Evolutionary conservation across 805 yeast genomes (phyloP), one percentile per base, ranked within the genome.

Genomic region (Metschnikowia drakensbergensis): DNA sequence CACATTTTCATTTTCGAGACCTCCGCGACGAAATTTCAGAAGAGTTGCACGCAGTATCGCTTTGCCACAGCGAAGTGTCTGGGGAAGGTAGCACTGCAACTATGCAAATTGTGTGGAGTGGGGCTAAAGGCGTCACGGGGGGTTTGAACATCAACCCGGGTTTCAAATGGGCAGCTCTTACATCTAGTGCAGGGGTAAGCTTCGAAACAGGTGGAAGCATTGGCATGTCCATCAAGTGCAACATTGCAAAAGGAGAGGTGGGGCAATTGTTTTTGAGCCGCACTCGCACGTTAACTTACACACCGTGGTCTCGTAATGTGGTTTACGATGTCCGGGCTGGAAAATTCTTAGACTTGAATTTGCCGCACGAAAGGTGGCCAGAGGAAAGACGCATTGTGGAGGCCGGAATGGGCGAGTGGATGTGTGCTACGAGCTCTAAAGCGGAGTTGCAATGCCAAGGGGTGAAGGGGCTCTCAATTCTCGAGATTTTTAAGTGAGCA

Each of bases 331-430:
- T 11, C 27, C 30, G 26, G 17, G 6, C 39, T 9, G 27, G 33
- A 8, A 17, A 25, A 7, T 46, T 39, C 3, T 32, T 23, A 28
- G 40, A 37, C 23, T 46, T 36, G n/a, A 47, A 37, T 2, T 30
- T 17, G 22, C 51, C 47, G 36, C 13, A 13, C 17, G 11, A 35
- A 25, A 37, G 28, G 38, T 31, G 45, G 34, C 45, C 38, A 23
- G 51, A 33, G 9, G 37, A 54, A 26, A 42, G 53, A 9, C 39
- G 47, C 6, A 43, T 54, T 5, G 29, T 52, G 25, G 36, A 34
- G 29, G 49, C 46, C 6, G 56, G 56, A 5, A 32, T 52, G 31
- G 59, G 59, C 8, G 54, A 54, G 33, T 54, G 55, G 58, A 41
- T 48, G 8, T 55, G 59, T 23, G 58, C 48, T 27, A 46, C 56